Percentiles rank a stretch among this genome's conserved stretches.
Conservation (phyloP, 2,329 filamentous ascomycete genomes). For the Zymoseptoria pseudotritici region DNA sequence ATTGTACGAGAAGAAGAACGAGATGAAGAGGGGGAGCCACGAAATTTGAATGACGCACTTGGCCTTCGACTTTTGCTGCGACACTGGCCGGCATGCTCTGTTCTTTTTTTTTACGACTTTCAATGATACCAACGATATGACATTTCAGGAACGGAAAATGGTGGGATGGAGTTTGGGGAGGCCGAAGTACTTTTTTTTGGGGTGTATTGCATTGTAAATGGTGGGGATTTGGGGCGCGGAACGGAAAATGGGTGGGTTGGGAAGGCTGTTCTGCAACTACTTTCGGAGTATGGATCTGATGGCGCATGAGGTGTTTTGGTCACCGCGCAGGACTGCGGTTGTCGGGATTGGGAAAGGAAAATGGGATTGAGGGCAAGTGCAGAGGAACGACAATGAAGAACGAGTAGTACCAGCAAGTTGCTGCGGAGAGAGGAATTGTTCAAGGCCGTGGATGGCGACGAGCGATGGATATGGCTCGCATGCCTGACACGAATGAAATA, state of each 20-base stretch:
- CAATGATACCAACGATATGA: not conserved
- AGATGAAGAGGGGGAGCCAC: slow-evolving; percentile 14
- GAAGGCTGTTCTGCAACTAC: not conserved
- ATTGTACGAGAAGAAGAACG: slow-evolving; percentile 9
- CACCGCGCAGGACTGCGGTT: not conserved
- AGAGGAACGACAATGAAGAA: not conserved
- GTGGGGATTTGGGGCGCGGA: not conserved
- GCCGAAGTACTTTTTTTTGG: not conserved
- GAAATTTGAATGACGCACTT: slow-evolving; percentile 4
- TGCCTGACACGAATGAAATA: not conserved
- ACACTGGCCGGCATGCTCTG: not conserved
- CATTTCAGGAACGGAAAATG: not conserved
- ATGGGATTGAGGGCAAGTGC: not conserved
- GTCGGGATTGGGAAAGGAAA: not conserved
- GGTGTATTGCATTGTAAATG: not conserved
- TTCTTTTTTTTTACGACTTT: not conserved
- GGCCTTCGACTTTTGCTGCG: not conserved
- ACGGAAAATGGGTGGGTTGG: not conserved
- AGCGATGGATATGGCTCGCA: too few relatives aligned
- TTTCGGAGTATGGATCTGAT: not conserved
- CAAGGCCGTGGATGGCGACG: not conserved
- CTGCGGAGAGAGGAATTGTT: not conserved
- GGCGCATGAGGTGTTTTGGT: not conserved
- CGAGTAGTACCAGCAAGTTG: not conserved
- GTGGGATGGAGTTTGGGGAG: not conserved